Evolutionary conservation across 768 basidiomycete species (phyloP), one percentile per base, ranked within the genome.

Genomic region (Gymnopilus junonius): DNA sequence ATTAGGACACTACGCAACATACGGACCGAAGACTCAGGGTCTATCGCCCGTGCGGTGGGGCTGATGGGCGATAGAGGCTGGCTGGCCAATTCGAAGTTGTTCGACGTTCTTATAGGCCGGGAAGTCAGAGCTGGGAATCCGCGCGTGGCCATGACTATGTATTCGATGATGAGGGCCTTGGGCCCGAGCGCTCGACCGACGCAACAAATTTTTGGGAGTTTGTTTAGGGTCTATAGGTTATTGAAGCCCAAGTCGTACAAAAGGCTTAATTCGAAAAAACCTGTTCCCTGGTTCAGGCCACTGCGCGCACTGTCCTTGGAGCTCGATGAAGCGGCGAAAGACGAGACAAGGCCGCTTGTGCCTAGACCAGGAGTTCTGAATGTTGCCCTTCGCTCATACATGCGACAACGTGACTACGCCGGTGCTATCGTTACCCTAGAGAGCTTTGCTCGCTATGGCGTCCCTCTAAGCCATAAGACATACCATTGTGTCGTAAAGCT

Each of bases 61-160:
- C 71, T 75, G 46, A 83, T 85, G 79, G 67, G 70, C 51, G 69
- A 74, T 20, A 73, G 77, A 1, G 76, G 76, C 3, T 72, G 82
- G 12, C 42, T 69, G 2, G 79, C 80, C 0, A 75, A 83, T 56
- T 73, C 77, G 8, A 67, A 67, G 39, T 65, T 86, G n/a, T 80
- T 86, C 73, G 86, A 87, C 59, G 63, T 78, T 8, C 77, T 88
- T 63, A 78, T 87, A 14, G 73, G 78, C 6, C 71, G 73, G 15
- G 79, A 83, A 58, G 67, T 68, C n/a, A 68, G 76, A 12, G 70
- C 69, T 1, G 59, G 70, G 12, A 74, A 75, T 5, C 71, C 77
- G 51, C 67, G 65, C 4, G 73, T 75, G 17, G 82, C 80, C 6
- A 82, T 85, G 62, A 67, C 74, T 2, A 71, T 85, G 4, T 88